A percentile compares a stretch with the other conserved stretches of the same genome.
These are phyloP conservation scores for Fusarium sororula DNA, from an alignment of 2,329 filamentous ascomycete species.

Conservation along the genomic window DNA sequence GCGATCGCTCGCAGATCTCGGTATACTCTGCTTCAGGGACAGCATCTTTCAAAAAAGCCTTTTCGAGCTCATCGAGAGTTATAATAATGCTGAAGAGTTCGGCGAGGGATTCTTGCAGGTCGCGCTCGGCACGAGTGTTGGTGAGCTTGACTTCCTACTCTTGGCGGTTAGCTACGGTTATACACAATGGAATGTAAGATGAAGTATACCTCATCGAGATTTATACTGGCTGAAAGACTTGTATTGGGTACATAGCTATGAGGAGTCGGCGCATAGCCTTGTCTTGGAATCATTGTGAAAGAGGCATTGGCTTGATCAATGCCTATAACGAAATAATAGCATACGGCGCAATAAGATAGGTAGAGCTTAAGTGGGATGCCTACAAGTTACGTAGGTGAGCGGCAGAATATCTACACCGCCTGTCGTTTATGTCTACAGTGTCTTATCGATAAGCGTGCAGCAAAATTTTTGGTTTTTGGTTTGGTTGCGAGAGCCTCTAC, in stretches of 20 bases:
- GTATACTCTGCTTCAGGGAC: slow-evolving; percentile 93
- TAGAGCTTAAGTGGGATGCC: slow-evolving; percentile 37
- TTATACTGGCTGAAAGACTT: slow-evolving; percentile 86
- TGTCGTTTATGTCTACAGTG: slow-evolving; percentile 1
- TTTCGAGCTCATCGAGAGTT: slow-evolving; percentile 93
- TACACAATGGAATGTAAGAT: background rate
- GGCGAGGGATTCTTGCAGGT: slow-evolving; percentile 93
- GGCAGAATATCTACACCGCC: slow-evolving; percentile 52
- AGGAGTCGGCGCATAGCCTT: slow-evolving; percentile 88
- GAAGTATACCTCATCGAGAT: slow-evolving; percentile 80
- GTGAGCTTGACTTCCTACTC: slow-evolving; percentile 91
- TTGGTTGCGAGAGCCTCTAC: slow-evolving; percentile 21
- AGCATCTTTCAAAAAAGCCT: slow-evolving; percentile 95
- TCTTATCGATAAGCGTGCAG: slow-evolving; percentile 50
- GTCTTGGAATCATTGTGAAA: slow-evolving; percentile 62
- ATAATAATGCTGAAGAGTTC: slow-evolving; percentile 98
- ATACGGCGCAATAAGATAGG: slow-evolving; percentile 6
- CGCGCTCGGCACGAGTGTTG: slow-evolving; percentile 85
- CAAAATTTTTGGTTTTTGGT: slow-evolving; percentile 51
- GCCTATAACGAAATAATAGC: background rate
- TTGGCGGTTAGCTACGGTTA: slow-evolving; percentile 25
- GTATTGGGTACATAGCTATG: slow-evolving; percentile 92
- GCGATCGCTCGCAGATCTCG: slow-evolving; percentile 89
- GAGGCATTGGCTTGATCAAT: slow-evolving; percentile 41
- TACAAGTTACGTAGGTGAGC: slow-evolving; percentile 39